A percentile compares a stretch with the other conserved stretches of the same genome.
These are phyloP conservation scores for Hydnum rufescens DNA, from an alignment of 768 basidiomycete species.

Conservation along the genomic window DNA sequence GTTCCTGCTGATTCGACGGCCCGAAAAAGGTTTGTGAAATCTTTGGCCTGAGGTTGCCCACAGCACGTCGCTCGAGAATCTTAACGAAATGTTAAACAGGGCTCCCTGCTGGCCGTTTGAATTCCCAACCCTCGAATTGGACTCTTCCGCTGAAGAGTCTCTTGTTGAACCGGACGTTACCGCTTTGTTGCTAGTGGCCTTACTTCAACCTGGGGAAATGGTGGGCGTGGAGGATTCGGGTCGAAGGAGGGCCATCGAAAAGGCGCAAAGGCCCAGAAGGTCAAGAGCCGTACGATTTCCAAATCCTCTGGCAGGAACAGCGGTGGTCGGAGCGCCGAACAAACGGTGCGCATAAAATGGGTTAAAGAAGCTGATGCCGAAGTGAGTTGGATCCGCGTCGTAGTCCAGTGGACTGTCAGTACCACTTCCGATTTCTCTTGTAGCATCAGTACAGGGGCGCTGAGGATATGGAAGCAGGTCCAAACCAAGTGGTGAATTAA, in stretches of 20 bases:
- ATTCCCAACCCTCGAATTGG: slow-evolving; percentile 27
- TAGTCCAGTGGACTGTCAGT: neutral
- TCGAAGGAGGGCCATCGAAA: neutral
- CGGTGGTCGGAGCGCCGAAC: neutral
- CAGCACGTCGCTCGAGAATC: no score
- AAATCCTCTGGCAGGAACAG: neutral
- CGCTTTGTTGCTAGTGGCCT: slow-evolving; percentile 19
- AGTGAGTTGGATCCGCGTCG: neutral
- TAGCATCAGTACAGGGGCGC: slow-evolving; percentile 2
- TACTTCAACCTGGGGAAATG: slow-evolving; percentile 26
- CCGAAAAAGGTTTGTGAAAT: slow-evolving; percentile 43
- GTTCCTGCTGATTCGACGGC: slow-evolving; percentile 64
- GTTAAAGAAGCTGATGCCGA: neutral
- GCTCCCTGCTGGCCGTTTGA: slow-evolving; percentile 79
- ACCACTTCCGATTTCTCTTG: neutral
- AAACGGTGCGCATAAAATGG: neutral
- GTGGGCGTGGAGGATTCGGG: neutral
- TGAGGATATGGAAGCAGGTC: slow-evolving; percentile 2
- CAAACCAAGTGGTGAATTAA: no score
- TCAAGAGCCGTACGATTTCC: no score
- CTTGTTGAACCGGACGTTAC: slow-evolving; percentile 17
- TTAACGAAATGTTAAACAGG: slow-evolving; percentile 51
- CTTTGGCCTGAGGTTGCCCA: neutral
- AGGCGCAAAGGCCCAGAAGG: neutral
- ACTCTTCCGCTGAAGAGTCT: neutral